Base-by-base conservation (phyloP, 108 stramenopile genomes). In the Hondaea fermentalgiana region DNA sequence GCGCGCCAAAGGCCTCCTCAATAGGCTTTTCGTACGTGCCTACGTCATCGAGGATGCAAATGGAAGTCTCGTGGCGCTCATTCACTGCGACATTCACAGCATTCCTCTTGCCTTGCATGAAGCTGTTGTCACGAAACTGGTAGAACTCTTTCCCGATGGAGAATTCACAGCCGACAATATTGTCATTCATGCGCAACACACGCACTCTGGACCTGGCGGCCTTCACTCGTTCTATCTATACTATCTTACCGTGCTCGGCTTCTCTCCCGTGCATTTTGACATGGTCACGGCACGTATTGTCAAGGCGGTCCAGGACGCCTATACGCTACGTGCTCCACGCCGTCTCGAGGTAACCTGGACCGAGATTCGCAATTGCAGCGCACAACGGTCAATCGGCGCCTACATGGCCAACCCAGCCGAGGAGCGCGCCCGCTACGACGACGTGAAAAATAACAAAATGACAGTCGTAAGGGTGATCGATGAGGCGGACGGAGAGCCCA, bases 41-140 rank as follows among this genome's bases (percentile, higher is more conserved):
- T 83, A 53, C 49, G 76, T 83, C 49, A 55, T 83, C 49, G 76
- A 83, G 76, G 49, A 83, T 45, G 51, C 42, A 8, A 23, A 83
- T 0, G 25, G 28, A 3, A 35, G 49, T 47, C n/a, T 53, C 76
- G n/a, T 53, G 16, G 45, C 51, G 10, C 45, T 53, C 76, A 23
- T 53, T 6, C 76, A 83, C 51, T 83, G 76, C 51, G 76, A 83
- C 51, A 83, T 83, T 4, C 76, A 83, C 76, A 83, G 76, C 23
- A 83, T 83, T 16, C 76, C 76, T 10, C 76, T 83, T 43, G 76
- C 45, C 45, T 23, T 83, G 6, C 76, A 83, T 23, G 76, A 83
- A 45, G 76, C 76, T 28, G 49, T 83, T 43, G 12, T 83, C 6
- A 23, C 12, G 4, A 83, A 23, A 23, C 2, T 83, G 8, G 76